These are phyloP conservation scores for Barnettozyma hawaiiensis DNA, from an alignment of 1,139 yeast genomes.

Conservation along the genomic window DNA sequence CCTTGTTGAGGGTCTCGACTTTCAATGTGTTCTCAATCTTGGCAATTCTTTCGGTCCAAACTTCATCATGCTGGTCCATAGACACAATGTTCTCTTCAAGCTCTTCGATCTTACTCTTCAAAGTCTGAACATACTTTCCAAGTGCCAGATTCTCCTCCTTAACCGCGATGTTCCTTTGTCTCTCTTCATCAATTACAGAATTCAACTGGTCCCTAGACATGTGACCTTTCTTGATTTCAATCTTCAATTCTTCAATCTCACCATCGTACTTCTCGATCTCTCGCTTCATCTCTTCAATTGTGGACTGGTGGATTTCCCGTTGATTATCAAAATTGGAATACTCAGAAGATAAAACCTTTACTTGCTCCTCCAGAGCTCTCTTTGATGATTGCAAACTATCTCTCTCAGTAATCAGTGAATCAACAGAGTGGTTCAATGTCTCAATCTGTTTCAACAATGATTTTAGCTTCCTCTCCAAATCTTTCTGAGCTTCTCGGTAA, in stretches of 20 bases:
- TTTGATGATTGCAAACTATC: constrained; percentile 44
- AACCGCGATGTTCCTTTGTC: constrained; percentile 31
- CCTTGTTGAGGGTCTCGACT: constrained; percentile 29
- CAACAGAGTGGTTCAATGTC: constrained; percentile 47
- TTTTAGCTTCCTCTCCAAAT: constrained; percentile 36
- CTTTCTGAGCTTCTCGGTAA: constrained; percentile 39
- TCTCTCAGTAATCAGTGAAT: constrained; percentile 45
- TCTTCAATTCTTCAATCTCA: constrained; percentile 17
- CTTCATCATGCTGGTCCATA: constrained; percentile 37
- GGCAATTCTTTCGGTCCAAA: constrained; percentile 32
- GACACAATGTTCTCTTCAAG: constrained; percentile 32
- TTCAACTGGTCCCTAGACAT: constrained; percentile 15
- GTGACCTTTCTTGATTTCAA: constrained; percentile 14
- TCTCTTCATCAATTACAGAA: constrained; percentile 29
- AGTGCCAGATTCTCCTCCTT: constrained; percentile 33
- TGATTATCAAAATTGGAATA: constrained; percentile 43
- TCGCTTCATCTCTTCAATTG: constrained; percentile 28
- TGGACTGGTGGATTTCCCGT: constrained; percentile 34
- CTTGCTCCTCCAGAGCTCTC: constrained; percentile 40
- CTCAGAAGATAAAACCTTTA: constrained; percentile 39
- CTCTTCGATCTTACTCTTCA: constrained; percentile 30
- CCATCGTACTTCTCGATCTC: constrained; percentile 26
- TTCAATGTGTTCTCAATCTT: constrained; percentile 30
- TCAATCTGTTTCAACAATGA: constrained; percentile 46
- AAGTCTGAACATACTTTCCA: constrained; percentile 29